Base-by-base conservation (phyloP, 2,329 filamentous ascomycete species). In the Fusarium coicis region DNA sequence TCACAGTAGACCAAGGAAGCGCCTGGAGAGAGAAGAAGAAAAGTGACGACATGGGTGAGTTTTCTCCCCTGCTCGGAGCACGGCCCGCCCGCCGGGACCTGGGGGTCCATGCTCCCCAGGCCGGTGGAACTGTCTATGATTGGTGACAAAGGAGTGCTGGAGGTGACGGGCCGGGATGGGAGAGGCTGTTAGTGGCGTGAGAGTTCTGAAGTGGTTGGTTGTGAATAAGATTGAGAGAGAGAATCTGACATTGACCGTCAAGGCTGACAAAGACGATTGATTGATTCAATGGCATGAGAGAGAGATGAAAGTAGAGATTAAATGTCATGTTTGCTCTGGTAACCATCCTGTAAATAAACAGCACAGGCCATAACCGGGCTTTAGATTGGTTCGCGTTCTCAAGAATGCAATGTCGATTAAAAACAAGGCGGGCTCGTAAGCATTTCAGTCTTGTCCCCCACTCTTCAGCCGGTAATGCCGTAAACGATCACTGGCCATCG, bases 91-190 rank as follows among this genome's bases (percentile, higher is more conserved):
- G 68, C 77, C 76, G 76, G 77, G 66, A 73, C 70, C 73, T 56
- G 64, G 74, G 74, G 74, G 66, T 52, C 68, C 74, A 69, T 74
- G 75, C 72, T 79, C 76, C 75, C 77, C 78, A 79, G 64, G 66
- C 54, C 50, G 60, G 56, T 76, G 78, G 77, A 67, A 78, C 68
- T 47, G 63, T 63, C 47, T 47, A 28, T 79, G 72, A 79, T 79
- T 79, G 78, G 55, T 56, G 50, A 43, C 6, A 7, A 23, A 60
- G 37, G 43, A 62, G 66, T 70, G 66, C 66, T 61, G 52, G 63
- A 63, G 60, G 70, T 67, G 69, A 63, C 19, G 52, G 52, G 61
- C 15, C 47, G 59, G 42, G 59, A 66, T 53, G 57, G 57, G 57
- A 67, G 55, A 57, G 47, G 42, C 23, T 68, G 71, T 66, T 60